These are phyloP conservation scores for Taxillus chinensis DNA, from an alignment of 164 flowering plant species.

Conservation along the genomic window DNA sequence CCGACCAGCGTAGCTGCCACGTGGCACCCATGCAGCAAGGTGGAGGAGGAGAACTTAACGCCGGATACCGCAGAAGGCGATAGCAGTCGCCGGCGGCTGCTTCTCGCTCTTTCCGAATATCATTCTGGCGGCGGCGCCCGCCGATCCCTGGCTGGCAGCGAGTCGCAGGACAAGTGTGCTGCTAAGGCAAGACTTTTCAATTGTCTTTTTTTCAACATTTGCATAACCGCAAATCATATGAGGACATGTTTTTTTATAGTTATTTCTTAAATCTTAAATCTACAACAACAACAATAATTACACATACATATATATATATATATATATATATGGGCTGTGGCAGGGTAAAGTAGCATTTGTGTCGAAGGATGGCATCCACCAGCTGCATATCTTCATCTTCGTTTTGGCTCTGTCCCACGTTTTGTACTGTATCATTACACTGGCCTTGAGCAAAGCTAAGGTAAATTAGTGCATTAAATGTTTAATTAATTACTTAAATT, in stretches of 20 bases:
- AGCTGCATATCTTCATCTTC: slow-evolving; percentile 73
- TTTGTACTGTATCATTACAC: slow-evolving; percentile 42
- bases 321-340: neutral
- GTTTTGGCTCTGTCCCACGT: slow-evolving; percentile 53
- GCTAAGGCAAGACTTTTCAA: slow-evolving; percentile 18
- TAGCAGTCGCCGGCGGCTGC: slow-evolving; percentile 30
- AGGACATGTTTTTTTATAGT: no score
- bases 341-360: slow-evolving; percentile 49
- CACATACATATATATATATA: no score
- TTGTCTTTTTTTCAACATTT: neutral
- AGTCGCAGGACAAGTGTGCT: slow-evolving; percentile 26
- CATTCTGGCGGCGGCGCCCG: slow-evolving; percentile 12
- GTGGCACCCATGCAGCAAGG: slow-evolving; percentile 42
- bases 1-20: slow-evolving; percentile 22
- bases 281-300: no score
- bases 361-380: slow-evolving; percentile 46
- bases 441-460: slow-evolving; percentile 56
- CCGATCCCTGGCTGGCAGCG: slow-evolving; percentile 29
- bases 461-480: slow-evolving; percentile 13
- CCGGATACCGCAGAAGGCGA: neutral
- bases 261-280: no score
- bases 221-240: neutral
- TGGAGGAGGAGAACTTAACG: slow-evolving; percentile 4
- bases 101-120: slow-evolving; percentile 6
- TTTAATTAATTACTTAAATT: neutral